Base-by-base conservation (phyloP, 1,284 basidiomycete species). In the Melampsora larici-populina region DNA sequence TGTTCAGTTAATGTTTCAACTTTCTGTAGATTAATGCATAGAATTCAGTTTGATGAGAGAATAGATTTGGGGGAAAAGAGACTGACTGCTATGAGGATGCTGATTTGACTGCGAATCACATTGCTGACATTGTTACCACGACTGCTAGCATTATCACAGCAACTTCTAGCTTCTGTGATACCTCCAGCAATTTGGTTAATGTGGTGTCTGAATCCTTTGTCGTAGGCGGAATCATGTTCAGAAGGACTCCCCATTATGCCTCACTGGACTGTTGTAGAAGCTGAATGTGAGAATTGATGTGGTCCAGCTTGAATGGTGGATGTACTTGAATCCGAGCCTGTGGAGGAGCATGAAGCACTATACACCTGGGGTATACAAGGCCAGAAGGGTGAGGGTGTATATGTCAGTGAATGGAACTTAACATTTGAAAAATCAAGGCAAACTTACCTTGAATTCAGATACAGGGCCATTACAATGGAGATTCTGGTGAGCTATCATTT, bases 171-270 rank as follows among this genome's bases (percentile, higher is more conserved):
- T 4, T 36, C 36, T 36, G 36, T 36, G 9, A 36, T 36, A 9
- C 9, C 9, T 36, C 36, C 36, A 36, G 36, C 36, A n/a, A n/a
- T n/a, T n/a, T n/a, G n/a, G n/a, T n/a, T n/a, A n/a, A n/a, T n/a
- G n/a, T n/a, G 49, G 21, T 64, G 43, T 29, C 51, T 48, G 33
- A 73, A 73, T 4, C 36, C 46, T 31, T 73, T 62, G 48, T 73
- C 71, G 29, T 73, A 73, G 13, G 71, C 71, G n/a, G 71, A 73
- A 18, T 73, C 71, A 43, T 73, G 71, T 29, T 73, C 71, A 36
- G 60, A 64, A 6, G 72, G 72, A 26, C 60, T 51, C 33, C 9
- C 72, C 72, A 74, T 74, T 18, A 51, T 17, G 17, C 65, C 62
- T n/a, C 46, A 65, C 5, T 40, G 72, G 8, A 40, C 29, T n/a